Conservation (phyloP, 2,329 filamentous ascomycete species). For the Aureobasidium uvarum region DNA sequence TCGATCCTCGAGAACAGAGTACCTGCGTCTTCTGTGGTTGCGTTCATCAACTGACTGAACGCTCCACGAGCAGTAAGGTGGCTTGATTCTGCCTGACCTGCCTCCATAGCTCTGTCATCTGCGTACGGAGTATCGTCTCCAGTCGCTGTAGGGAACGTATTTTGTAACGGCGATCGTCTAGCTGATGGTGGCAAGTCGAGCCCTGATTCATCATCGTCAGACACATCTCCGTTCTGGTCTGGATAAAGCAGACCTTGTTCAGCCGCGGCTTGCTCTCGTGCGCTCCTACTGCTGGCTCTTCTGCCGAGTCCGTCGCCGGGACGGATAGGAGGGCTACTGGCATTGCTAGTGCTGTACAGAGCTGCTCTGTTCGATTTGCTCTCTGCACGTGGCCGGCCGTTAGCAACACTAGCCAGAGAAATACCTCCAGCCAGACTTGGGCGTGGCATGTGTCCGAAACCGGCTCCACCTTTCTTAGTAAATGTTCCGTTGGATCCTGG, state of each 20-base stretch:
- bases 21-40: constrained; percentile 78
- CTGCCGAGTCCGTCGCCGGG: constrained; percentile 48
- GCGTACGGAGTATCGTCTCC: constrained; percentile 27
- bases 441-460: constrained; percentile 73
- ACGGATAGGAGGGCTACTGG: constrained; percentile 49
- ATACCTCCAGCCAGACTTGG: constrained; percentile 55
- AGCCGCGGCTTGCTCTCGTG: constrained; percentile 46
- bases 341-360: constrained; percentile 59
- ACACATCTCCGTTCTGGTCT: constrained; percentile 42
- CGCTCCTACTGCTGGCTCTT: constrained; percentile 52
- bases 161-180: constrained; percentile 43
- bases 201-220: constrained; percentile 54
- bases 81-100: constrained; percentile 26
- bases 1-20: constrained; percentile 90
- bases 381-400: constrained; percentile 32
- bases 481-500: constrained; percentile 68
- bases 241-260: constrained; percentile 57
- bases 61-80: constrained; percentile 68
- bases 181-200: constrained; percentile 61
- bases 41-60: constrained; percentile 74
- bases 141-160: constrained; percentile 30
- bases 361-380: constrained; percentile 51
- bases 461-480: constrained; percentile 73
- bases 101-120: constrained; percentile 28
- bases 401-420: constrained; percentile 50